phyloP scores from a whole-genome alignment of 805 yeast genomes.

The Ogataea methanolica region DNA sequence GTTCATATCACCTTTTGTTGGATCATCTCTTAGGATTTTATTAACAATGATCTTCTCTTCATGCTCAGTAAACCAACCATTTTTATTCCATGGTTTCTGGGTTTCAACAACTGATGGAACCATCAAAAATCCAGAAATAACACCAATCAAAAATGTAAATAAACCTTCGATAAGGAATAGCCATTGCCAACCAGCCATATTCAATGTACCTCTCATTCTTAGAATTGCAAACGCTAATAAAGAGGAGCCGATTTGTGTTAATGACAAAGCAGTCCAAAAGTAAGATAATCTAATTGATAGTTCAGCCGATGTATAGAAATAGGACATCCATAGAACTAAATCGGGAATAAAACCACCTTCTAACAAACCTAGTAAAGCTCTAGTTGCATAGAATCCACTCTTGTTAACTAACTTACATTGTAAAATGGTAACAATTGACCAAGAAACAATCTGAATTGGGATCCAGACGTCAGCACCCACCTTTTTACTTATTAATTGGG shows the following conservation, averaged over 20 bases:
- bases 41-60: conserved; percentile 58
- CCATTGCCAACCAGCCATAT: conserved; percentile 60
- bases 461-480: conserved; percentile 62
- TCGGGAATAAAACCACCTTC: conserved; percentile 74
- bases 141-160: conserved; percentile 51
- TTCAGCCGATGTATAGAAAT: conserved; percentile 58
- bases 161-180: conserved; percentile 61
- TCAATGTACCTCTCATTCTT: conserved; percentile 39
- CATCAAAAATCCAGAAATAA: conserved; percentile 27
- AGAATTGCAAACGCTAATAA: conserved; percentile 47
- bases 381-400: conserved; percentile 41
- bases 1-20: conserved; percentile 59
- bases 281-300: conserved; percentile 52
- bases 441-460: conserved; percentile 50
- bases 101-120: conserved; percentile 32
- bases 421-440: conserved; percentile 52
- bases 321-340: conserved; percentile 56
- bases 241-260: conserved; percentile 42
- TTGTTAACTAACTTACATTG: conserved; percentile 43
- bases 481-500: conserved; percentile 59
- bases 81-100: conserved; percentile 22
- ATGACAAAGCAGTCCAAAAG: conserved; percentile 54
- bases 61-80: conserved; percentile 43
- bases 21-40: conserved; percentile 58
- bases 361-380: conserved; percentile 50